A percentile compares a stretch with the other conserved stretches of the same genome.
These are phyloP conservation scores for Aegilops tauschii DNA, from an alignment of 176 grass and related monocot species.

Conservation along the genomic window DNA sequence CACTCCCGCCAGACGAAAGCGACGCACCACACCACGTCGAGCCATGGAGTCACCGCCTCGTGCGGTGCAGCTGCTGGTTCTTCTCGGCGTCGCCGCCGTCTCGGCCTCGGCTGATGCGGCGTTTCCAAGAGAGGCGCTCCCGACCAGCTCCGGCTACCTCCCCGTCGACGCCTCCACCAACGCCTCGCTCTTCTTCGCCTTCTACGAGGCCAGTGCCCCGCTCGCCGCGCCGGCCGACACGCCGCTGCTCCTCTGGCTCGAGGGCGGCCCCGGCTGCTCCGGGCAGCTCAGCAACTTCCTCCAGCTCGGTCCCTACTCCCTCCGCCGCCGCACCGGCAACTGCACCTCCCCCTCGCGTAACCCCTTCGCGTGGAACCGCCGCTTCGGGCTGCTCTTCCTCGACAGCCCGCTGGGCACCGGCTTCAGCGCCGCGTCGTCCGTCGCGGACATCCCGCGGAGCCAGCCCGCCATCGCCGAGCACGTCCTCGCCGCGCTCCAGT, in stretches of 20 bases:
- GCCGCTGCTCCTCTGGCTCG: conserved; percentile 57
- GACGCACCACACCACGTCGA: neutral
- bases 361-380: conserved; percentile 54
- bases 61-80: neutral
- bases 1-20: neutral
- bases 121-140: conserved; percentile 22
- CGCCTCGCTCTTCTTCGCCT: conserved; percentile 52
- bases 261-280: conserved; percentile 61
- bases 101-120: neutral
- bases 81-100: neutral
- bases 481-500: conserved; percentile 26
- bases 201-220: conserved; percentile 51
- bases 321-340: conserved; percentile 31
- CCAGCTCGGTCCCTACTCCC: conserved; percentile 45
- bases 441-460: conserved; percentile 20
- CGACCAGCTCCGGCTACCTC: conserved; percentile 60
- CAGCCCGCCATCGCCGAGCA: conserved; percentile 43
- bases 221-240: conserved; percentile 8
- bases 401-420: conserved; percentile 61
- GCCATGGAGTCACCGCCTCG: neutral
- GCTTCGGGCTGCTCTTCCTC: conserved; percentile 56
- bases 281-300: conserved; percentile 49
- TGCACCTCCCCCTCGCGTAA: conserved; percentile 8
- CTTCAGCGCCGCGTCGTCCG: conserved; percentile 35
- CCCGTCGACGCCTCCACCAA: conserved; percentile 6